These are phyloP conservation scores for Vigna nakashimae DNA, from an alignment of 306 rosid genomes.

Conservation along the genomic window DNA sequence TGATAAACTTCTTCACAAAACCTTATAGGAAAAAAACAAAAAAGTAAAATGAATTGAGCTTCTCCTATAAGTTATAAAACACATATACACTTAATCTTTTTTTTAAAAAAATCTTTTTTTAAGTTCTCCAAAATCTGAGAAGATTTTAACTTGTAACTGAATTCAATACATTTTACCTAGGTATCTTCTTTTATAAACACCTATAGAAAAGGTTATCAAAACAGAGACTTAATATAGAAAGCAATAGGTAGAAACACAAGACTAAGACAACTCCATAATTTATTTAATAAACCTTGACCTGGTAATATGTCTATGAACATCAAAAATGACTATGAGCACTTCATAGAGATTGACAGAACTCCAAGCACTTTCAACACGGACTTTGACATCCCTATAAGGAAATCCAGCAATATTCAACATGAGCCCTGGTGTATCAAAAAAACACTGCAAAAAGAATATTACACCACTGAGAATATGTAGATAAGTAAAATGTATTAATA, in stretches of 20 bases:
- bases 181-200: background rate
- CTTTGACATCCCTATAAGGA: conserved; percentile 85
- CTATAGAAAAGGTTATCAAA: background rate
- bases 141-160: background rate
- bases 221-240: background rate
- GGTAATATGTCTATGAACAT: conserved; percentile 89
- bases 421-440: conserved; percentile 96
- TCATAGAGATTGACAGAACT: conserved; percentile 85
- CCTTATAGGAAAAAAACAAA: background rate
- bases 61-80: background rate
- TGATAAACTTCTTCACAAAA: background rate
- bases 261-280: conserved; percentile 3
- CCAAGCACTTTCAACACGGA: conserved; percentile 96
- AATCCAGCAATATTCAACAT: conserved; percentile 65
- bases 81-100: background rate
- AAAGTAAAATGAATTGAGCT: background rate
- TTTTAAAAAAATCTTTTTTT: background rate
- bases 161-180: background rate
- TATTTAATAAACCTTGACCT: conserved; percentile 56
- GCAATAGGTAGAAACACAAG: background rate
- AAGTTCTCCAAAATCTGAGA: background rate
- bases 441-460: conserved; percentile 68
- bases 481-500: conserved; percentile 7
- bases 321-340: conserved; percentile 86
- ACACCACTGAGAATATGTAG: conserved; percentile 7